Base-by-base conservation (phyloP, 306 rosid genomes). In the Biancaea sappan region DNA sequence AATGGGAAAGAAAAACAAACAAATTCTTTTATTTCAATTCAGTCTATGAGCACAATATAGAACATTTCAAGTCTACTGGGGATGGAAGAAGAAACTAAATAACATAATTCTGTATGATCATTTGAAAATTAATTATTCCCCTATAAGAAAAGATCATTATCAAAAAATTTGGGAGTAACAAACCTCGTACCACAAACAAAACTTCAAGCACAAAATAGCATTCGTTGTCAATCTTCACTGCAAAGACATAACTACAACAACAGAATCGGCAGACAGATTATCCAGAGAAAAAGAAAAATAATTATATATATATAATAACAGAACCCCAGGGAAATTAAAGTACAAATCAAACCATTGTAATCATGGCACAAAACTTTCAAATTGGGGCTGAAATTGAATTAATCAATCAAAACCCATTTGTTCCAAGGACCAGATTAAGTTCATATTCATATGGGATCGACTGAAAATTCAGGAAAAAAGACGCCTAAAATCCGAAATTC, bases 311-410 rank as follows among this genome's bases (percentile, higher is more conserved):
- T n/a, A 24, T 25, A 26, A 71, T 28, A 67, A 73, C 22, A 25
- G 71, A 73, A 37, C 58, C 60, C 77, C 57, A 62, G 48, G 70
- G 10, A 57, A 57, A 77, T 40, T 38, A 77, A 11, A 65, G 2
- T 12, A 71, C 6, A 19, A 72, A 58, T 22, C 43, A 31, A 43
- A n/a, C 15, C 10, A 29, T 58, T 19, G 28, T 52, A 38, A 82
- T 21, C 21, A 80, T 52, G 77, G 72, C 10, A 62, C 76, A 7
- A 1, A 76, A 72, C 53, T 35, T 69, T 62, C 18, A 46, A 77
- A 62, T 60, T 72, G 82, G 74, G 77, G 66, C 66, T 19, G 18
- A n/a, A 61, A 22, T 34, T 5, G 47, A 10, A 34, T 47, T 70
- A 69, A 62, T 22, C 18, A 68, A 80, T 28, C 59, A 46, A 61